Conservation (phyloP, 192 early-diverging fungal genomes). For the Diversispora epigaea region DNA sequence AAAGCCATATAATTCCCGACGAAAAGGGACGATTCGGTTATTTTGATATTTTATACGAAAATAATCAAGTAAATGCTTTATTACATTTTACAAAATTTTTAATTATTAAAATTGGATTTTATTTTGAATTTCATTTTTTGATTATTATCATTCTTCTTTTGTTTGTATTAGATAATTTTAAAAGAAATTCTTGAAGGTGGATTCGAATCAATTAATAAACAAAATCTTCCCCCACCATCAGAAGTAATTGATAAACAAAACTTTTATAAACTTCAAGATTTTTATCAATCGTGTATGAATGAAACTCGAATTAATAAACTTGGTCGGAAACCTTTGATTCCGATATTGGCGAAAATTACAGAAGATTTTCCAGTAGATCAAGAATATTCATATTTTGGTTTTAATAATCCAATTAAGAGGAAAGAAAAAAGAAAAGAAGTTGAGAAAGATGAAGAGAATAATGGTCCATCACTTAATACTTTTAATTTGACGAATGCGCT, state of each 20-base stretch:
- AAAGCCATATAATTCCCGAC: constrained; percentile 55
- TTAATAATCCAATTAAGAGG: no score
- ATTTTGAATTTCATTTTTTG: no score
- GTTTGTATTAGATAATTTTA: constrained; percentile 39
- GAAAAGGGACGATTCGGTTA: constrained; percentile 52
- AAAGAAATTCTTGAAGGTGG: constrained; percentile 50
- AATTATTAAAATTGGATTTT: no score
- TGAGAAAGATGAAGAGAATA: constrained; percentile 1
- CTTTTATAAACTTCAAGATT: constrained; percentile 54
- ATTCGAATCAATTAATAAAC: constrained; percentile 33
- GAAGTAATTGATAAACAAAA: constrained; percentile 51
- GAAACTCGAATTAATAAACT: constrained; percentile 40
- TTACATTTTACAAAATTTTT: constrained; percentile 21
- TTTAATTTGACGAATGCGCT: constrained; percentile 35
- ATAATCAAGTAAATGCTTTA: constrained; percentile 43
- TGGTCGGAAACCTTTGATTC: constrained; percentile 42
- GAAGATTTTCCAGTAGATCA: constrained; percentile 36
- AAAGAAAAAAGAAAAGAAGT: no score
- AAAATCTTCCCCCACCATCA: constrained; percentile 37
- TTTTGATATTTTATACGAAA: constrained; percentile 44
- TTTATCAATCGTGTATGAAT: constrained; percentile 59
- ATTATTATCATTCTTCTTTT: no score
- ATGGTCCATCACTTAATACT: neutral
- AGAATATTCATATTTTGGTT: neutral
- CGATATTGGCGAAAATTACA: constrained; percentile 39